Evolutionary conservation across 306 rosid species (phyloP), one percentile per base, ranked within the genome.

Genomic region (Nissolia schottii): DNA sequence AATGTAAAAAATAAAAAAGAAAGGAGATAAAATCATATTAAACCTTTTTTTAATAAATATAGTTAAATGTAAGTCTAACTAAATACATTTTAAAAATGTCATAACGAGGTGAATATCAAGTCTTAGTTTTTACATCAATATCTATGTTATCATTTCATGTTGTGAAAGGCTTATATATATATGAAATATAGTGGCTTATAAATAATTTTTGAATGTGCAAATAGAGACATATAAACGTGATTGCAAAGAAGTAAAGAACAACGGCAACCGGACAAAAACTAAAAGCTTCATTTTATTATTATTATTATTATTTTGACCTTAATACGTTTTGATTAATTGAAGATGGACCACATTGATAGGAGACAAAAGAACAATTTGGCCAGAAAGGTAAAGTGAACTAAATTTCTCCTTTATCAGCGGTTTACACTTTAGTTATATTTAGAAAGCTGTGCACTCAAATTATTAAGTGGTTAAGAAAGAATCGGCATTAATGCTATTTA

Each of bases 341-440:
- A 32, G 41, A 31, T 58, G 69, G 74, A 51, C 71, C 78, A 27
- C 55, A 37, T 24, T 25, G 6, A 23, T 7, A 25, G 65, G 75
- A 28, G 63, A 48, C 64, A 67, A 58, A 32, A 24, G 51, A 67
- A 46, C 70, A 67, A 66, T 22, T 55, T 56, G 31, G 50, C 27
- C 57, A 55, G 66, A 1, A 54, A 1, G 51, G 57, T 25, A 20
- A 38, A 55, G 15, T 23, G 15, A 51, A 48, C 16, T 7, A 27
- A 56, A 48, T 10, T 32, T 50, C 69, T 12, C 15, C 29, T 48
- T 22, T n/a, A 34, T 7, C 22, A 0, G 48, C 41, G 0, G 29
- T 19, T 20, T 37, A 9, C 6, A 11, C 13, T 37, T 59, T 7
- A 20, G 57, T 9, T 20, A 50, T 18, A 16, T 8, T 1, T n/a